Conservation (phyloP, 1,284 basidiomycete genomes). For the Paramarasmius palmivorus region DNA sequence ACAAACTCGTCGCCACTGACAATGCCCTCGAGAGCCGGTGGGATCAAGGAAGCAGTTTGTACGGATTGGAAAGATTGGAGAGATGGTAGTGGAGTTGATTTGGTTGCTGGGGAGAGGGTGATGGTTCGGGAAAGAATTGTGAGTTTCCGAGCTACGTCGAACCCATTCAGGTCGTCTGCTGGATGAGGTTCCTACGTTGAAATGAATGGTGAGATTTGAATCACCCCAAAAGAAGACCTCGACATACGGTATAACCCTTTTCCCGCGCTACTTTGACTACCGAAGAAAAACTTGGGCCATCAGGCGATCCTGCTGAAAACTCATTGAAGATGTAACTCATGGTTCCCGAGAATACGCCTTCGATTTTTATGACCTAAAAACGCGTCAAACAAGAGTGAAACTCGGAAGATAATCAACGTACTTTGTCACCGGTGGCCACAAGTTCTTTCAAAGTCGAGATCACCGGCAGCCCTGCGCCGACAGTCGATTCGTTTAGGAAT, state of each 20-base stretch:
- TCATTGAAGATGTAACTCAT: constrained; percentile 99
- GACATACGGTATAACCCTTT: constrained; percentile 86
- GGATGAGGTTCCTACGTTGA: constrained; percentile 88
- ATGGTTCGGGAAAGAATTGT: constrained; percentile 90
- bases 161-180: constrained; percentile 93
- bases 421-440: constrained; percentile 90
- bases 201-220: background rate
- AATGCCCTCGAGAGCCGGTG: constrained; percentile 68
- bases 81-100: constrained; percentile 32
- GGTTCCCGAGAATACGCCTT: constrained; percentile 92
- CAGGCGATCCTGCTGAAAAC: constrained; percentile 70
- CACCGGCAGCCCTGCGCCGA: constrained; percentile 94
- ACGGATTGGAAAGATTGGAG: constrained; percentile 76
- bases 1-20: constrained; percentile 83
- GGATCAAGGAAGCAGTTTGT: constrained; percentile 85
- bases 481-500: constrained; percentile 91
- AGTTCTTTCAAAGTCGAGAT: constrained; percentile 91
- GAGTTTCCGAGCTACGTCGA: constrained; percentile 96
- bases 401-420: constrained; percentile 52
- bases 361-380: constrained; percentile 70
- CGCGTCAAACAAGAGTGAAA: background rate
- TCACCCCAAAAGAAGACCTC: constrained; percentile 23
- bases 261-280: constrained; percentile 89
- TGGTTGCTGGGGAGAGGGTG: constrained; percentile 30
- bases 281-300: constrained; percentile 78